Base-by-base conservation (phyloP, 2,329 filamentous ascomycete genomes). In the Tolypocladium nubicola region DNA sequence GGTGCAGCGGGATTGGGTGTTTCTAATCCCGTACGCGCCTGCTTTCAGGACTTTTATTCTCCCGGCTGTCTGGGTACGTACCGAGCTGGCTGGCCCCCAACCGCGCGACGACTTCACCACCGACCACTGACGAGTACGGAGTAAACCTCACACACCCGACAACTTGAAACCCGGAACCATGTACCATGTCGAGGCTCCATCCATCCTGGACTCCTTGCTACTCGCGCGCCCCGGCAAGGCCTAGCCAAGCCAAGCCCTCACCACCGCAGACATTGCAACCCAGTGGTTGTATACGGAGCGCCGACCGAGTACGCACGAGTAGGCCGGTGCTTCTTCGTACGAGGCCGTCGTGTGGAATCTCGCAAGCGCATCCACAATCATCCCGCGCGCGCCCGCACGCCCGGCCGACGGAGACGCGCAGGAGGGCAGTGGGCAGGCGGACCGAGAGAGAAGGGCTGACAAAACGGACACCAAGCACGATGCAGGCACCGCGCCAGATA, bases 161-260 rank as follows among this genome's bases (percentile, higher is more conserved):
- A 23, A 43, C 57, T 50, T 59, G 55, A 59, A 59, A 59, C 57
- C 57, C 37, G 55, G 54, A 59, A 56, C 57, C 57, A 56, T 59
- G 57, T 56, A 56, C 57, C 57, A 56, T 59, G 57, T 56, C 57
- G 39, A 52, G 50, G n/a, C 57, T 30, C 37, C n/a, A 19, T 52
- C 54, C 41, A 14, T 33, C 50, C 52, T 40, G 37, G 50, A 41
- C 35, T 54, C 57, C 52, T 56, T 40, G 39, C 16, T 19, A 30
- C 40, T 19, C n/a, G 33, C 13, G 16, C n/a, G 50, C 54, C 54
- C 43, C 40, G n/a, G 26, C 50, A 41, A 38, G 33, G 53, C n/a
- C 47, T 10, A 6, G 53, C 56, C 53, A 55, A 55, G 53, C 38
- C 52, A 33, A 23, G 45, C 13, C 37, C 43, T 53, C 38, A 30